Percentiles rank a stretch among this genome's conserved stretches.
Conservation (phyloP, 352 stramenopile species). For the Pythium utonaiense region DNA sequence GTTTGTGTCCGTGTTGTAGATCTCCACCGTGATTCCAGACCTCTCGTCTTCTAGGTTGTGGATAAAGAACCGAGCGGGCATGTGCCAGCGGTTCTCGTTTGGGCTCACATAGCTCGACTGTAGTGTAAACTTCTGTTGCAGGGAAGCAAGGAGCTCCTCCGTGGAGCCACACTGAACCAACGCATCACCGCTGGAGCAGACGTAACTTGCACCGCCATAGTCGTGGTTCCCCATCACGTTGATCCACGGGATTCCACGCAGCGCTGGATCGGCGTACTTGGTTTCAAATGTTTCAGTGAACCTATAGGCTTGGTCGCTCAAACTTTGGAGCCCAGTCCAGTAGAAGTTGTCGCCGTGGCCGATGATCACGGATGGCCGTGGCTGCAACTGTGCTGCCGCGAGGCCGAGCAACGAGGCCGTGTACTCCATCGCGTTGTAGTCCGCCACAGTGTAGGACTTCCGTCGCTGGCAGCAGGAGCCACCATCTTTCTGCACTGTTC, state of each 20-base stretch:
- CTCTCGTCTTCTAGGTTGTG: conserved; percentile 42
- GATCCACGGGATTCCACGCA: conserved; percentile 70
- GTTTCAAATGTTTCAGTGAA: conserved; percentile 80
- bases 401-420: conserved; percentile 33
- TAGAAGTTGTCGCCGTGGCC: conserved; percentile 49
- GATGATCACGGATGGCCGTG: conserved; percentile 31
- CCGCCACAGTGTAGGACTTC: conserved; percentile 23
- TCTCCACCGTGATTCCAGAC: conserved; percentile 55
- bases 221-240: conserved; percentile 86
- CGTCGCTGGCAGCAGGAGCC: conserved; percentile 36
- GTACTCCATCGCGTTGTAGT: conserved; percentile 42
- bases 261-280: conserved; percentile 53
- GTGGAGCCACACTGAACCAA: conserved; percentile 43
- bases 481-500: conserved; percentile 29
- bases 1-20: conserved; percentile 84
- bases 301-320: conserved; percentile 52
- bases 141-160: conserved; percentile 34
- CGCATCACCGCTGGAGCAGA: conserved; percentile 49
- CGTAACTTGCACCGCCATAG: conserved; percentile 72
- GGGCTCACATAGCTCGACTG: conserved; percentile 78
- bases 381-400: conserved; percentile 23
- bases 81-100: conserved; percentile 72
- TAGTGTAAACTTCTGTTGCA: conserved; percentile 64
- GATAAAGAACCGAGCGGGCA: conserved; percentile 76
- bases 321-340: conserved; percentile 60